A percentile compares a stretch with the other conserved stretches of the same genome.
Evolutionary conservation across 1,139 yeast species (phyloP).

Genomic region (Yamadazyma epiphylla): DNA sequence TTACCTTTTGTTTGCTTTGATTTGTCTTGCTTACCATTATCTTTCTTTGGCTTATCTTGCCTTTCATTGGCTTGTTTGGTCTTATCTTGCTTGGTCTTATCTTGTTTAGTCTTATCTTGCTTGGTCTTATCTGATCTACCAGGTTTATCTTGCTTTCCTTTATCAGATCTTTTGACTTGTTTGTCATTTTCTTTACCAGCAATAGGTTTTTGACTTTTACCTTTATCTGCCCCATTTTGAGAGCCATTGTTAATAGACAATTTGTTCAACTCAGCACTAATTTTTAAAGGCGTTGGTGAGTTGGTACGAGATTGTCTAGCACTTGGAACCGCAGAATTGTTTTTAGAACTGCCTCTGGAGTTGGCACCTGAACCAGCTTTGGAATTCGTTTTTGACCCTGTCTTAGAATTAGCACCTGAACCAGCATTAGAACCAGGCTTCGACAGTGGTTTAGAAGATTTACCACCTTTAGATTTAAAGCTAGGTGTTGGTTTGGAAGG

Average conservation of each 20-base stretch:
- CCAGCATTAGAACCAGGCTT: slow-evolving; percentile 4
- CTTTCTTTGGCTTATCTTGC: slow-evolving; percentile 2
- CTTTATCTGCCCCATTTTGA: no score
- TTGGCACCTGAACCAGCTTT: slow-evolving; percentile 2
- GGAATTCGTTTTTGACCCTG: slow-evolving; percentile 5
- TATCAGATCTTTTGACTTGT: background rate
- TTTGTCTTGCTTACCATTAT: slow-evolving; percentile 1
- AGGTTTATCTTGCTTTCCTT: background rate
- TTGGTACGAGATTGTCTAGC: background rate
- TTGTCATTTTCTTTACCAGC: no score
- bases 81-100: background rate
- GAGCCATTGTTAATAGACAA: no score
- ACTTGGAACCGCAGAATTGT: background rate
- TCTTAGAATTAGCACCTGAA: slow-evolving; percentile 4
- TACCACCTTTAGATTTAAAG: slow-evolving; percentile 2
- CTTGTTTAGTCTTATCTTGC: background rate
- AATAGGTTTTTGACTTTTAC: no score
- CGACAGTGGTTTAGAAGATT: slow-evolving; percentile 1
- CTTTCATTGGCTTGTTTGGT: background rate
- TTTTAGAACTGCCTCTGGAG: slow-evolving; percentile 1
- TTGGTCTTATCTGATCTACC: background rate
- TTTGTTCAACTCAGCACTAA: no score
- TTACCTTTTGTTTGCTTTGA: slow-evolving; percentile 2
- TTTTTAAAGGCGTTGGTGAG: background rate
- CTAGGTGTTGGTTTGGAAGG: slow-evolving; percentile 15